Evolutionary conservation across 2,329 filamentous ascomycete genomes (phyloP).

Genomic region (Cytospora piceae): DNA sequence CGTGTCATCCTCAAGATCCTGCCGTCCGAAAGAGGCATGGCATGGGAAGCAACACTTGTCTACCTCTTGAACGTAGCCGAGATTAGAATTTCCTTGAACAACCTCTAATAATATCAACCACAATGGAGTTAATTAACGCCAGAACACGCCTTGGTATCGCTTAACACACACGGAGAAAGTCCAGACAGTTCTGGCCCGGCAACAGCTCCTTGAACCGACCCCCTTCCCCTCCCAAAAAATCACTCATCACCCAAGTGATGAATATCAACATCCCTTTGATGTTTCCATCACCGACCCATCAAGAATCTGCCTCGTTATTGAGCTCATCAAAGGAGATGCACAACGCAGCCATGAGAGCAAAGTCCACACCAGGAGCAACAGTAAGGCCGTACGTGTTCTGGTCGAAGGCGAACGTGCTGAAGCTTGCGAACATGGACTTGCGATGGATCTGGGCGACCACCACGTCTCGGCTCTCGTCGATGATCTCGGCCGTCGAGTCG

Average conservation of each 20-base stretch:
- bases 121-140: no score
- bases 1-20: background rate
- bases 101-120: no score
- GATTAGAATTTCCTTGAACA: background rate
- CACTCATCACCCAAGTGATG: no score
- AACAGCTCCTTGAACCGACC: no score
- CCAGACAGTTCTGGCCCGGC: no score
- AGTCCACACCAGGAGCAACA: constrained; percentile 67
- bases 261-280: background rate
- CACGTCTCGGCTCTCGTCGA: constrained; percentile 51
- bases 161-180: no score
- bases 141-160: no score
- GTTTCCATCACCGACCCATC: background rate
- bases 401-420: constrained; percentile 59
- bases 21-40: background rate
- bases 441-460: constrained; percentile 63
- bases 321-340: constrained; percentile 72
- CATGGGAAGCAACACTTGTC: background rate
- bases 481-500: constrained; percentile 61
- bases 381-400: constrained; percentile 69
- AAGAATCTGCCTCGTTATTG: constrained; percentile 52
- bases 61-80: background rate
- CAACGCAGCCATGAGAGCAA: constrained; percentile 66
- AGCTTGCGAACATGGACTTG: constrained; percentile 54
- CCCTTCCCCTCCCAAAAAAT: no score